Base-by-base conservation (phyloP, 2,329 filamentous ascomycete species). In the Fusarium scirpi region DNA sequence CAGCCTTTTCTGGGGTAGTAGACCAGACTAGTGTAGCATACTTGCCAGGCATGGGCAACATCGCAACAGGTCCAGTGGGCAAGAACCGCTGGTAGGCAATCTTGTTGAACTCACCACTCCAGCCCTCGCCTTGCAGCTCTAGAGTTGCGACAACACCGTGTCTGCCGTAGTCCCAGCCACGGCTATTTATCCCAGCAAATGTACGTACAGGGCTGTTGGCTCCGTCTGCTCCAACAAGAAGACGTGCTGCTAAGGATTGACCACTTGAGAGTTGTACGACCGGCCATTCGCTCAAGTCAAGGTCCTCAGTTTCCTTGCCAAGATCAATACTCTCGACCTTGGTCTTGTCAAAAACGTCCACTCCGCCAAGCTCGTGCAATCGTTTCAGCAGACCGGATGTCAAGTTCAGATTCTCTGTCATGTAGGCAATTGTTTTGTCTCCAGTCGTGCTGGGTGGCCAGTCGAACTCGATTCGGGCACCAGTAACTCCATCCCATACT, bases 41-140 rank as follows among this genome's bases (percentile, higher is more conserved):
- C 69, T 92, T 92, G 22, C 92, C 92, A 0, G 96, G 96, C 11
- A 99, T 84, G 2, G 96, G 96, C 3, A 99, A 88, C 82, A 98
- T 90, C 20, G 96, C 96, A 54, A 98, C 89, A 0, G 96, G 96
- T 0, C 96, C 96, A 0, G 93, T 93, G 6, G 96, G 96, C 16
- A 99, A 85, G 83, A 99, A 99, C 58, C 96, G 90, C 82, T 99
- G 96, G 79, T 97, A 99, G 27, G 96, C 96, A 51, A 91, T 94
- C 78, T 92, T 94, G 75, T 77, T 82, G 51, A 83, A 82, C 18
- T 85, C 82, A 29, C 85, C 85, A 34, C 83, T 84, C 82, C 85
- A 87, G 38, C 86, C 87, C 48, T 84, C 82, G 58, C 87, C 87
- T 58, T 92, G 88, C 24, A 98, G 85, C 72, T 91, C 85, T 18